Evolutionary conservation across 331 rosid species (phyloP).

Genomic region (Dryas integrifolia): DNA sequence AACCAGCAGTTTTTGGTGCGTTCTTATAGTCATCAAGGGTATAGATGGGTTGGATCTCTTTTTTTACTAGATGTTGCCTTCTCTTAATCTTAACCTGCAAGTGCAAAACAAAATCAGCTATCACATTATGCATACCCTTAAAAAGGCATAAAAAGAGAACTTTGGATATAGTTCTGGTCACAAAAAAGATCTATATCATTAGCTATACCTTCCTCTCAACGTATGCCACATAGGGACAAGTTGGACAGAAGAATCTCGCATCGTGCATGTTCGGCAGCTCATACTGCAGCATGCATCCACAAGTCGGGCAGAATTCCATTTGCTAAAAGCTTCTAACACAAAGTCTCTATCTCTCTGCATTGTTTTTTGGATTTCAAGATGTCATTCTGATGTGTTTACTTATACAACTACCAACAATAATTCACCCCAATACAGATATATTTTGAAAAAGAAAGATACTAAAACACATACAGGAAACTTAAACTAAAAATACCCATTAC

Average conservation of each 20-base stretch:
- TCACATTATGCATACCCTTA: constrained; percentile 5
- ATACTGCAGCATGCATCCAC: constrained; percentile 56
- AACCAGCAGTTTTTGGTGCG: constrained; percentile 63
- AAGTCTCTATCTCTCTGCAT: constrained; percentile 8
- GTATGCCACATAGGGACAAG: constrained; percentile 59
- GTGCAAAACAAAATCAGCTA: background rate
- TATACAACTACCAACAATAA: background rate
- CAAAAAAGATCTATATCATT: background rate
- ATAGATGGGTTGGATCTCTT: constrained; percentile 57
- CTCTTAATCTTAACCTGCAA: constrained; percentile 64
- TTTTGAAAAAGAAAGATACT: no score
- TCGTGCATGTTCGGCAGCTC: constrained; percentile 48
- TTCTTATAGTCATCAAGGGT: constrained; percentile 49
- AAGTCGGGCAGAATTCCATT: constrained; percentile 72
- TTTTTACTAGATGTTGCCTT: constrained; percentile 49
- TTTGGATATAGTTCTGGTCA: background rate
- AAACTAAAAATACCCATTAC: background rate
- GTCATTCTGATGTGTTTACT: background rate
- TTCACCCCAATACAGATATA: background rate
- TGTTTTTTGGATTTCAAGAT: background rate
- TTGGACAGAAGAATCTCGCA: constrained; percentile 53
- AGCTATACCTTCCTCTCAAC: constrained; percentile 41
- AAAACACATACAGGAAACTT: background rate
- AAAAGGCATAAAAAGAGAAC: background rate
- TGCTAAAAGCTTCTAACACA: constrained; percentile 8